These are phyloP conservation scores for Bruguiera hainesii DNA, from an alignment of 441 rosid species.

Conservation along the genomic window DNA sequence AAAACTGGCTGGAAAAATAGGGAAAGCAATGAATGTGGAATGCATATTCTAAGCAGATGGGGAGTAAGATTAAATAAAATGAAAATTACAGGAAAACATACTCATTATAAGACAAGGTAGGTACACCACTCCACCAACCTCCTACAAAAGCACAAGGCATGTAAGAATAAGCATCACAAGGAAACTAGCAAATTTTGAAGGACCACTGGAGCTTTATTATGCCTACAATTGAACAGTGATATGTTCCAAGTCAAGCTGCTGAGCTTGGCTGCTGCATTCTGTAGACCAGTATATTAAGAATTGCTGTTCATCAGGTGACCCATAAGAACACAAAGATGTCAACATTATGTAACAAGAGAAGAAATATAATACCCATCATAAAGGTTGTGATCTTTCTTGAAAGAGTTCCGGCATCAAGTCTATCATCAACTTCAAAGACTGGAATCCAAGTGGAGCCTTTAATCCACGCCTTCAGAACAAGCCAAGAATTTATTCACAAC, in stretches of 20 bases:
- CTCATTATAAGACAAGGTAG: constrained; percentile 66
- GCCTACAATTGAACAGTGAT: neutral
- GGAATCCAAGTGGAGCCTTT: constrained; percentile 91
- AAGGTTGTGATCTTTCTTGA: constrained; percentile 62
- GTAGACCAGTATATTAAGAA: neutral
- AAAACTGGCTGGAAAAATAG: constrained; percentile 52
- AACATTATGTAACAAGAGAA: constrained; percentile 13
- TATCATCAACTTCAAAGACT: constrained; percentile 58
- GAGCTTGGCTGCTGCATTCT: neutral
- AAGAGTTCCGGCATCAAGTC: constrained; percentile 61
- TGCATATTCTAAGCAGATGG: constrained; percentile 4
- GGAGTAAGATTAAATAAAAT: neutral
- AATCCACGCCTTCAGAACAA: constrained; percentile 69
- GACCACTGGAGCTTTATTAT: neutral
- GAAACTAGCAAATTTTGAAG: neutral
- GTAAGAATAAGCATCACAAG: constrained; percentile 6
- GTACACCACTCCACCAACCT: constrained; percentile 98
- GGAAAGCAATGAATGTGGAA: constrained; percentile 19
- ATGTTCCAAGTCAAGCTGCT: constrained; percentile 9
- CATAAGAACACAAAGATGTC: neutral
- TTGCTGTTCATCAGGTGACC: neutral
- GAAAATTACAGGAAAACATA: constrained; percentile 28
- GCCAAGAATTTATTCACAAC: constrained; percentile 11
- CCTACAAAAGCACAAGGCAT: constrained; percentile 46
- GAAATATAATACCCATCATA: constrained; percentile 63